Conservation (phyloP, 2,329 filamentous ascomycete genomes). For the Trichoderma atrobrunneum region DNA sequence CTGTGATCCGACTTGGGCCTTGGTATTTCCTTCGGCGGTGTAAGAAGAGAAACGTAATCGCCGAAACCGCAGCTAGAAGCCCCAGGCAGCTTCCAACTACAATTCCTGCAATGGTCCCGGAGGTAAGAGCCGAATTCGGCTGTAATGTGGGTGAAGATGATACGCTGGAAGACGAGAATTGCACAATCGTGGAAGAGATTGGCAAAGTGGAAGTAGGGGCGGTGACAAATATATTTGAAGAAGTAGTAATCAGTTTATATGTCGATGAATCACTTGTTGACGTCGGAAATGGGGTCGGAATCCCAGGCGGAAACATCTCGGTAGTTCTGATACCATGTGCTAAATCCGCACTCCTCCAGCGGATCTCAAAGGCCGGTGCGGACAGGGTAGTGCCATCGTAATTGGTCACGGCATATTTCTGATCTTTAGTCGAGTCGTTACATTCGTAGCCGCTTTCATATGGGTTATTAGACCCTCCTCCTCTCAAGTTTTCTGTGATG, state of each 20-base stretch:
- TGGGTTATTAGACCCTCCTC: neutral
- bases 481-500: too few species aligned
- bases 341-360: slow-evolving; percentile 28
- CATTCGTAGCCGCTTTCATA: slow-evolving; percentile 24
- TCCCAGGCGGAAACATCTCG: neutral
- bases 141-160: neutral
- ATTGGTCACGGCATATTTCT: slow-evolving; percentile 25
- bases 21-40: neutral
- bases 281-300: neutral
- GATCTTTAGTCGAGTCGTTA: slow-evolving; percentile 24
- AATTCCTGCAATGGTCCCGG: slow-evolving; percentile 22
- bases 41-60: neutral
- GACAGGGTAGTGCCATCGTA: slow-evolving; percentile 26
- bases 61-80: neutral
- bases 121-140: neutral
- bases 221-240: neutral
- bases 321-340: neutral
- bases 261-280: neutral
- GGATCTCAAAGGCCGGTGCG: slow-evolving; percentile 32
- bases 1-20: slow-evolving; percentile 1
- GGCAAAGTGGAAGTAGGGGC: neutral
- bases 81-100: slow-evolving; percentile 20
- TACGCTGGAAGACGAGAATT: neutral
- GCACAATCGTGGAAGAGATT: neutral
- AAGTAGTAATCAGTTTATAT: neutral